Evolutionary conservation across 148 eudicot species (phyloP), one percentile per base, ranked within the genome.

Genomic region (Rhododendron mucronatum): DNA sequence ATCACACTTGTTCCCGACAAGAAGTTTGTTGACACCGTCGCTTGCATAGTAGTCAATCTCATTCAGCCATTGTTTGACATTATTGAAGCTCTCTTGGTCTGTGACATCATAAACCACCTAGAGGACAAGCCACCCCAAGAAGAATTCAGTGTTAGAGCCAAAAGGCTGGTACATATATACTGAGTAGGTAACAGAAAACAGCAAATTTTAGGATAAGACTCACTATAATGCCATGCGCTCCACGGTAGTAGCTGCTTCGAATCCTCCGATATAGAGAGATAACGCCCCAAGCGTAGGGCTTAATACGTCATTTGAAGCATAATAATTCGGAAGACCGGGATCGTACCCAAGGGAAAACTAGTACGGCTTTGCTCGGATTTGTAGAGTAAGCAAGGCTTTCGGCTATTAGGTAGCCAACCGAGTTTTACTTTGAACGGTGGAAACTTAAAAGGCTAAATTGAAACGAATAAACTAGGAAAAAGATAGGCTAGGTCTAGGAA

Each of bases 41-140:
- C 89, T 94, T 86, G 98, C 96, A 90, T 95, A 95, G 89, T 96
- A 89, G 73, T 95, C 95, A 57, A 94, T 94, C 89, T 94, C 98
- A 90, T 91, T 93, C 84, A 95, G 87, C 98, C 98, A 95, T 88
- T 95, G 98, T 90, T 94, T 94, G 39, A 95, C 98, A 90, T 95
- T 95, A 91, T 93, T 95, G 94, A 94, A 95, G 91, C 98, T 95
- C 94, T 95, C 98, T 96, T 92, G 94, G 85, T 95, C 98, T 37
- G 98, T 95, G 20, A 95, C 98, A 91, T 95, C 96, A 82, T 95
- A 95, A 74, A 95, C 98, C 86, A 95, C 93, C 98, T 95, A 77
- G 15, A 57, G 15, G 39, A 85, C 26, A 41, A 82, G 23, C 47
- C 78, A 75, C 9, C 23, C 41, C 80, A 41, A 65, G 67, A 45